Conservation (phyloP, 805 yeast genomes). For the Saturnispora saitoi region DNA sequence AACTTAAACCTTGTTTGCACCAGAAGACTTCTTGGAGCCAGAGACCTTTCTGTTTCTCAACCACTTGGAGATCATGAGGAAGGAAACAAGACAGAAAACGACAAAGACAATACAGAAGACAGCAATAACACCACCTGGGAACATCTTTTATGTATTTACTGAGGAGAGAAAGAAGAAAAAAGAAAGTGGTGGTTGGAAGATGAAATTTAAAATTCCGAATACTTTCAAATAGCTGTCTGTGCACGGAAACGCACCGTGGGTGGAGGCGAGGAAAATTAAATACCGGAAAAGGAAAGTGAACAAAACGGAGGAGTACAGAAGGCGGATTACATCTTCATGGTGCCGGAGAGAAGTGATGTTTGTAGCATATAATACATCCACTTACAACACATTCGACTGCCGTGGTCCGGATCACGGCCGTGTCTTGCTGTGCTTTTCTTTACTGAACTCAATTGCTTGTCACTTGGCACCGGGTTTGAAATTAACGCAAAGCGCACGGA, state of each 20-base stretch:
- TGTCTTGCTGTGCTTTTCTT: too few relatives aligned
- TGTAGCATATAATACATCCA: too few relatives aligned
- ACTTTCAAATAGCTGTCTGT: too few relatives aligned
- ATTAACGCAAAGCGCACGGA: not conserved
- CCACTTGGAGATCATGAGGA: conserved; percentile 26
- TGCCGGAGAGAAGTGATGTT: too few relatives aligned
- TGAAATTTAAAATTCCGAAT: too few relatives aligned
- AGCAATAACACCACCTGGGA: conserved; percentile 58
- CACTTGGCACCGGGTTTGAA: not conserved
- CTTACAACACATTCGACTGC: too few relatives aligned
- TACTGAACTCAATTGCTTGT: not conserved
- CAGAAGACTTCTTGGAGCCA: not conserved
- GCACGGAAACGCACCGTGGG: too few relatives aligned
- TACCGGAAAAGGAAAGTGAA: too few relatives aligned
- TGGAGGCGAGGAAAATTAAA: too few relatives aligned
- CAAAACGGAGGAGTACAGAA: too few relatives aligned
- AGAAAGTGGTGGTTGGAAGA: not conserved
- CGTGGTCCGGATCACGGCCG: too few relatives aligned
- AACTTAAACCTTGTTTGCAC: not conserved
- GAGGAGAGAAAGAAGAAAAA: not conserved
- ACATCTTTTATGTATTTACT: conserved; percentile 29
- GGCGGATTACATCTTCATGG: too few relatives aligned
- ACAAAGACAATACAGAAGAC: conserved; percentile 49
- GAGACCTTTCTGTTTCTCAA: conserved; percentile 20
- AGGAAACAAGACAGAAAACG: conserved; percentile 27